A percentile compares a stretch with the other conserved stretches of the same genome.
Conservation (phyloP, 441 rosid species). For the Erodium moschatum region DNA sequence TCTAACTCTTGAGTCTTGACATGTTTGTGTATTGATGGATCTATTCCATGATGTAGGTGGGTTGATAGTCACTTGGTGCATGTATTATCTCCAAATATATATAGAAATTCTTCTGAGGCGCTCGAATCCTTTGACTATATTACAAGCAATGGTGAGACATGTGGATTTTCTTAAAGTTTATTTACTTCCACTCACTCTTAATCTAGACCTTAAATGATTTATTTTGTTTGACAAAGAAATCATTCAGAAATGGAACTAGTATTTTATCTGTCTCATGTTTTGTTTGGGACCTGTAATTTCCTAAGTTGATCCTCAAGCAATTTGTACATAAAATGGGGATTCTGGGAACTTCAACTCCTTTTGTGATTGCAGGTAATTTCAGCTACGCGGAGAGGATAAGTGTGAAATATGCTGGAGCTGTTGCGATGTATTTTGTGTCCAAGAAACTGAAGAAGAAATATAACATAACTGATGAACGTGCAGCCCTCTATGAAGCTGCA, state of each 20-base stretch:
- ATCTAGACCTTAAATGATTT: neutral
- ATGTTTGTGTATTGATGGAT: neutral
- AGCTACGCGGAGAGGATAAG: constrained; percentile 68
- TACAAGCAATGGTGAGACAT: constrained; percentile 61
- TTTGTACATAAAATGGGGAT: neutral
- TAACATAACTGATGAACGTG: constrained; percentile 82
- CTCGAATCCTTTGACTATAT: constrained; percentile 88
- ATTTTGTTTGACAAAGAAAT: neutral
- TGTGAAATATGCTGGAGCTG: constrained; percentile 83
- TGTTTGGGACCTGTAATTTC: neutral
- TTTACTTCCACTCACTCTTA: neutral
- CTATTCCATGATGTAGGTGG: constrained; percentile 47
- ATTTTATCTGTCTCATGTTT: neutral
- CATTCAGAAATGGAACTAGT: neutral
- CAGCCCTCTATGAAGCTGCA: constrained; percentile 71
- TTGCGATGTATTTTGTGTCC: constrained; percentile 84
- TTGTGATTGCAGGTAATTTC: constrained; percentile 61
- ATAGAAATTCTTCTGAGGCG: constrained; percentile 66
- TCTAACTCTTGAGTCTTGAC: neutral
- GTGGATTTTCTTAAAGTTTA: neutral
- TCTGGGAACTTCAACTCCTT: neutral
- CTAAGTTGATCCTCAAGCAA: neutral
- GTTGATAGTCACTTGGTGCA: constrained; percentile 89
- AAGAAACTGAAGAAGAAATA: constrained; percentile 87
- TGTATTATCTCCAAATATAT: constrained; percentile 83